phyloP scores from a whole-genome alignment of 257 asterid genomes.

The Rhazya stricta region DNA sequence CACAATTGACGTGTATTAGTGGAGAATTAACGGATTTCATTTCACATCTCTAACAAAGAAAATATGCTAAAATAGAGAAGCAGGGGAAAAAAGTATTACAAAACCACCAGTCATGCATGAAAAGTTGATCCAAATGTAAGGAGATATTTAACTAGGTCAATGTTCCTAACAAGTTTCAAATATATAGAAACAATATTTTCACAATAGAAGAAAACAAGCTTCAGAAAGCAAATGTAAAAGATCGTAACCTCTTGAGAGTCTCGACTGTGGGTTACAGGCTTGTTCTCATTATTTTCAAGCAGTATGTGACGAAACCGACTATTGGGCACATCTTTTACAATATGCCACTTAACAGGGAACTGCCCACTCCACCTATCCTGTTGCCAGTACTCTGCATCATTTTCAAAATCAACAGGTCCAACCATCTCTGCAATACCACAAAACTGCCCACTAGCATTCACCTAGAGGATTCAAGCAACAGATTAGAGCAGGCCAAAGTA shows the following conservation, averaged over 20 bases:
- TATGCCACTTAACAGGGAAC: conserved; percentile 94
- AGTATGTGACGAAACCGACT: conserved; percentile 89
- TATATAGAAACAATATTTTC: conserved; percentile 11
- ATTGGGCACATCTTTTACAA: conserved; percentile 92
- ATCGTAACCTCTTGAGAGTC: conserved; percentile 90
- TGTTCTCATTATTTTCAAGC: conserved; percentile 92
- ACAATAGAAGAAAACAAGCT: conserved; percentile 4
- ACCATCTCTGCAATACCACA: conserved; percentile 99
- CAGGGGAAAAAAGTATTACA: not conserved
- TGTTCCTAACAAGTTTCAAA: conserved; percentile 1
- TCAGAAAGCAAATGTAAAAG: conserved; percentile 8
- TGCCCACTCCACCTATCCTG: conserved; percentile 99
- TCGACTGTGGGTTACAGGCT: conserved; percentile 99
- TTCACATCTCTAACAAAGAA: not conserved
- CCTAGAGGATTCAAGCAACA: conserved; percentile 43
- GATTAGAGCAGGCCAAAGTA: conserved; percentile 8
- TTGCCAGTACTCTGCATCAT: conserved; percentile 97
- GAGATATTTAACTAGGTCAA: not conserved
- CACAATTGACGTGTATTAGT: not conserved
- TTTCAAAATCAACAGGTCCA: conserved; percentile 88
- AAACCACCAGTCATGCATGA: not conserved
- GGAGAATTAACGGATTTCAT: not conserved
- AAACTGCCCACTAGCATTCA: conserved; percentile 97
- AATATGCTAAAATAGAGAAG: not conserved
- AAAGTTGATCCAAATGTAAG: not conserved